Evolutionary conservation across 1,284 basidiomycete genomes (phyloP).

Genomic region (Sutorius eximius): DNA sequence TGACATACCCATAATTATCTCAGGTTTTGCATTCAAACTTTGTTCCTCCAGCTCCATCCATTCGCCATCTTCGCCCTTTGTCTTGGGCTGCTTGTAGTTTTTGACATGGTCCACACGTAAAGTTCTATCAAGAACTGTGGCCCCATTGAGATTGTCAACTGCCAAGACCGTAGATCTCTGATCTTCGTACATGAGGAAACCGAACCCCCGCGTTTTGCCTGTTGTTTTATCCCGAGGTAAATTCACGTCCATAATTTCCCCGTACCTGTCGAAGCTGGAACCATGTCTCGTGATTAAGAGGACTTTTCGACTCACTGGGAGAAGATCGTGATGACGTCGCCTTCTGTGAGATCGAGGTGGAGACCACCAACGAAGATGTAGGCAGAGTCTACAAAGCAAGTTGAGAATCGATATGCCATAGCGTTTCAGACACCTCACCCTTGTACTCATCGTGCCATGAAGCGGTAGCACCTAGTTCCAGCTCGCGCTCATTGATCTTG

Average conservation of each 20-base stretch:
- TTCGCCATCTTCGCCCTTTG: constrained; percentile 84
- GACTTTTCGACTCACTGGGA: constrained; percentile 75
- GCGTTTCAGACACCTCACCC: constrained; percentile 42
- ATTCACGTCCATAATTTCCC: constrained; percentile 94
- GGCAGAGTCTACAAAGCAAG: constrained; percentile 71
- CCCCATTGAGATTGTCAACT: constrained; percentile 98
- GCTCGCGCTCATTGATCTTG: constrained; percentile 89
- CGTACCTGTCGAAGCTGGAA: constrained; percentile 61
- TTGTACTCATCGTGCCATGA: constrained; percentile 99
- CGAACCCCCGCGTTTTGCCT: constrained; percentile 89
- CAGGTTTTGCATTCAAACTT: constrained; percentile 81
- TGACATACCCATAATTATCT: constrained; percentile 60
- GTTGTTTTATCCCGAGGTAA: constrained; percentile 91
- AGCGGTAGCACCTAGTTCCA: constrained; percentile 74
- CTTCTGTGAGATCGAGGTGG: constrained; percentile 87
- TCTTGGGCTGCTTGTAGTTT: constrained; percentile 87
- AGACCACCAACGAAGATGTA: constrained; percentile 93
- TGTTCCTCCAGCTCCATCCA: constrained; percentile 84
- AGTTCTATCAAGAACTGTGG: constrained; percentile 82
- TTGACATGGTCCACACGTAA: constrained; percentile 94
- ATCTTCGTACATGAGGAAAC: constrained; percentile 98
- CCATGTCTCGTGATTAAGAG: background rate
- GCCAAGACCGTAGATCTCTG: constrained; percentile 95
- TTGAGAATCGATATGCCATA: background rate
- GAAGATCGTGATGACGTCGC: constrained; percentile 96